A percentile compares a stretch with the other conserved stretches of the same genome.
Conservation (phyloP, 495 filamentous ascomycete species). For the Talaromyces trachyspermus region DNA sequence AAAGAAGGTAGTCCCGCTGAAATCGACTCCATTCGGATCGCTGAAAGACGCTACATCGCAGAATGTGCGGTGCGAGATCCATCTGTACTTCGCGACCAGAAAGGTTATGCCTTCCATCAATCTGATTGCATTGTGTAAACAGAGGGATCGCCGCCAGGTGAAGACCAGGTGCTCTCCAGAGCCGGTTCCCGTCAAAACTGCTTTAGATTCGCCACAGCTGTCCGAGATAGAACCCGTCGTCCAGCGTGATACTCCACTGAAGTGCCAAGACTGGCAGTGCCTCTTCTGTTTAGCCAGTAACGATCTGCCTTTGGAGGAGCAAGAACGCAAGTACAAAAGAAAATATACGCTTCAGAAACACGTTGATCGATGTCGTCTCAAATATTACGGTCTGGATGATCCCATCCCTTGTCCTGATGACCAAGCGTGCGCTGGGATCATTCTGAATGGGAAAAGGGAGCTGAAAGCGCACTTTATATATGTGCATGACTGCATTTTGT, state of each 20-base stretch:
- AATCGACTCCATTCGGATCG: not conserved
- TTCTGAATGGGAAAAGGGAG: not conserved
- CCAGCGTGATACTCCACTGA: not conserved
- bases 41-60: not conserved
- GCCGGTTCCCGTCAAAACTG: not conserved
- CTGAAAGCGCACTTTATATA: not conserved
- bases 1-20: not conserved
- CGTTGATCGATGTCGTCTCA: not conserved
- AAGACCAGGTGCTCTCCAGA: not conserved
- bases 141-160: not conserved
- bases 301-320: conserved; percentile 2
- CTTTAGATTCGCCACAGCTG: not conserved
- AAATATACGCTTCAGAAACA: conserved; percentile 2
- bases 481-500: not conserved
- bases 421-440: not conserved
- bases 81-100: not conserved
- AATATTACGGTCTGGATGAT: not conserved
- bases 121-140: not conserved
- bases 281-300: not conserved
- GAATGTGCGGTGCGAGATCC: not conserved
- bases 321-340: not conserved
- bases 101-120: not conserved
- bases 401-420: not conserved
- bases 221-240: not conserved
- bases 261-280: not conserved